A percentile compares a stretch with the other conserved stretches of the same genome.
These are phyloP conservation scores for Cyclotella sp. DNA, from an alignment of 108 stramenopile genomes.

Conservation along the genomic window DNA sequence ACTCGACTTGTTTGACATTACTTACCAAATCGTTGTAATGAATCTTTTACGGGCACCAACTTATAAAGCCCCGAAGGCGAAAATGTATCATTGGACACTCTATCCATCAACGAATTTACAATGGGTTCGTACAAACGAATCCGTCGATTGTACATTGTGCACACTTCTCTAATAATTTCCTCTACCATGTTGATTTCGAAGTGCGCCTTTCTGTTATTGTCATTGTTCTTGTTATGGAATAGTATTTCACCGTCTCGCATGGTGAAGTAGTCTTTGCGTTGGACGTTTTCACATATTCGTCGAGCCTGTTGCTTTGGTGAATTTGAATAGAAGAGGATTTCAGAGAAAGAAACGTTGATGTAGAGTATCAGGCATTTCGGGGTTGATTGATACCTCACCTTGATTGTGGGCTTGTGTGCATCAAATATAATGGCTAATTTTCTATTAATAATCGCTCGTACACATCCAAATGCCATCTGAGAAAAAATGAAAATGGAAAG, in stretches of 20 bases:
- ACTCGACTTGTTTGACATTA: too few relatives aligned
- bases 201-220: conserved; percentile 35
- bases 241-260: conserved; percentile 37
- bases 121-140: conserved; percentile 88
- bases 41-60: conserved; percentile 86
- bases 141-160: conserved; percentile 75
- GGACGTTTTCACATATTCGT: conserved; percentile 35
- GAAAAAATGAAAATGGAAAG: neutral
- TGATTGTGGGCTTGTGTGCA: conserved; percentile 68
- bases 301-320: conserved; percentile 34
- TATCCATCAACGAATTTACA: conserved; percentile 73
- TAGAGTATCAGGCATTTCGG: too few relatives aligned
- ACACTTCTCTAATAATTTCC: conserved; percentile 75
- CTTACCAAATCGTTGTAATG: conserved; percentile 71
- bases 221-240: conserved; percentile 11
- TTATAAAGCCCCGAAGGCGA: conserved; percentile 79
- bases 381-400: conserved; percentile 27
- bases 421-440: conserved; percentile 76
- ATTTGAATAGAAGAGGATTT: too few relatives aligned
- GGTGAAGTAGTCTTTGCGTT: conserved; percentile 36
- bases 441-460: conserved; percentile 74
- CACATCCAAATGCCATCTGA: conserved; percentile 64
- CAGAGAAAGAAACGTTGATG: too few relatives aligned
- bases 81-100: conserved; percentile 71
- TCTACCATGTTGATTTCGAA: conserved; percentile 87